Evolutionary conservation across 768 basidiomycete genomes (phyloP).

Genomic region (Erythrobasidium yunnanense): DNA sequence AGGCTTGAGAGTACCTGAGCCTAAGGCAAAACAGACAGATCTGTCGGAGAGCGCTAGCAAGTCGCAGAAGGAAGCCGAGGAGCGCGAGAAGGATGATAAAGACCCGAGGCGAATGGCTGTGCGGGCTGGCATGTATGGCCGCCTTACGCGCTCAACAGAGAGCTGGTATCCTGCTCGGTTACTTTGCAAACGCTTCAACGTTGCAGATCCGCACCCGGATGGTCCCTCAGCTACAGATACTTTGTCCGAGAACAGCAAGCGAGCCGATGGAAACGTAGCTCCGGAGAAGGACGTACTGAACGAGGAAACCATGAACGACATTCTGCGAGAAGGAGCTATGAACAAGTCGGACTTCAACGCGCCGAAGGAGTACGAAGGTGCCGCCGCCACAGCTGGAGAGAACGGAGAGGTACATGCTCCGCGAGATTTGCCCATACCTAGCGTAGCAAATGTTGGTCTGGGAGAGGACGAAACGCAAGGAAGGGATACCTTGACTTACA

Average conservation of each 20-base stretch:
- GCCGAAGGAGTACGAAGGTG: too few species aligned
- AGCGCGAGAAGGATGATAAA: constrained; percentile 50
- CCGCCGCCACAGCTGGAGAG: too few species aligned
- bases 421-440: constrained; percentile 53
- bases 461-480: constrained; percentile 89
- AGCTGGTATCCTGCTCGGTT: constrained; percentile 72
- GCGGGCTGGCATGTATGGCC: constrained; percentile 76
- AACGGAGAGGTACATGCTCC: constrained; percentile 15
- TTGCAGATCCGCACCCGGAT: constrained; percentile 69
- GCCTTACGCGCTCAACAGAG: constrained; percentile 62
- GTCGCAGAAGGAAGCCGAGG: constrained; percentile 41
- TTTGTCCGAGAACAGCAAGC: constrained; percentile 19
- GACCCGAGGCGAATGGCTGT: constrained; percentile 74
- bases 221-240: constrained; percentile 33
- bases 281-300: neutral
- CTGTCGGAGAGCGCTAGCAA: neutral
- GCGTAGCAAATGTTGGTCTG: constrained; percentile 71
- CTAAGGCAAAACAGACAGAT: neutral
- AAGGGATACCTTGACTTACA: constrained; percentile 72
- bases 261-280: constrained; percentile 24
- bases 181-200: constrained; percentile 85
- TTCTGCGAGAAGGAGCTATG: constrained; percentile 30
- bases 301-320: constrained; percentile 29
- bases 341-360: too few species aligned
- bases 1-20: constrained; percentile 41